These are phyloP conservation scores for Entamoeba nuttalli DNA, from an alignment of 208 protist species.

Conservation along the genomic window DNA sequence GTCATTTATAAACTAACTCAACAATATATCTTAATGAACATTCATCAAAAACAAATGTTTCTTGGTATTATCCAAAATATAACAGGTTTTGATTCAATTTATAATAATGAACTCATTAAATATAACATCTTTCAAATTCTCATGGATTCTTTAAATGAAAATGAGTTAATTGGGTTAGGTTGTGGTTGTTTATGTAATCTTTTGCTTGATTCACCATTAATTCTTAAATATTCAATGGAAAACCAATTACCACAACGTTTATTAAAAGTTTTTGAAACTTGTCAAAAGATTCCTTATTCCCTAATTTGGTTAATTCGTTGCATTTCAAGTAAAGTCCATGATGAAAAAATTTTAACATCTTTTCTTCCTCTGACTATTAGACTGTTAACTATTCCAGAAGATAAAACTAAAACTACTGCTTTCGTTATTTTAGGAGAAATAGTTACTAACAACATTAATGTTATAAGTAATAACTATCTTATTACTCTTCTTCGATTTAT, in stretches of 20 bases:
- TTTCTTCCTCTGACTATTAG: background rate
- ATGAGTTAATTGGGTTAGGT: background rate
- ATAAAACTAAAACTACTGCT: background rate
- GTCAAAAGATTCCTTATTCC: background rate
- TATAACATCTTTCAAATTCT: background rate
- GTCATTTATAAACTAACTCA: background rate
- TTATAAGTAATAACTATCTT: background rate
- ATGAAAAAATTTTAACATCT: background rate
- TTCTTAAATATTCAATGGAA: background rate
- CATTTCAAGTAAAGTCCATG: background rate
- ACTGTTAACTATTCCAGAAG: background rate
- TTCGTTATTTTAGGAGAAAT: background rate
- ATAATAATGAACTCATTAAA: background rate
- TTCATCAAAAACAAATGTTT: background rate
- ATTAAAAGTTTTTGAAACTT: background rate
- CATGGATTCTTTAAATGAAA: background rate
- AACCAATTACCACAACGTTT: background rate
- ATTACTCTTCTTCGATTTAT: background rate
- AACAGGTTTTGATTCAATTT: background rate
- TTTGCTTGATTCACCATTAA: background rate
- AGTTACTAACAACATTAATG: background rate
- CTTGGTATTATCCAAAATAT: background rate
- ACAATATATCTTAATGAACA: background rate
- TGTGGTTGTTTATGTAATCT: background rate
- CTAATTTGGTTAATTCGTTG: background rate